Evolutionary conservation across 2,329 filamentous ascomycete genomes (phyloP).

Genomic region (Pochonia chlamydosporia): DNA sequence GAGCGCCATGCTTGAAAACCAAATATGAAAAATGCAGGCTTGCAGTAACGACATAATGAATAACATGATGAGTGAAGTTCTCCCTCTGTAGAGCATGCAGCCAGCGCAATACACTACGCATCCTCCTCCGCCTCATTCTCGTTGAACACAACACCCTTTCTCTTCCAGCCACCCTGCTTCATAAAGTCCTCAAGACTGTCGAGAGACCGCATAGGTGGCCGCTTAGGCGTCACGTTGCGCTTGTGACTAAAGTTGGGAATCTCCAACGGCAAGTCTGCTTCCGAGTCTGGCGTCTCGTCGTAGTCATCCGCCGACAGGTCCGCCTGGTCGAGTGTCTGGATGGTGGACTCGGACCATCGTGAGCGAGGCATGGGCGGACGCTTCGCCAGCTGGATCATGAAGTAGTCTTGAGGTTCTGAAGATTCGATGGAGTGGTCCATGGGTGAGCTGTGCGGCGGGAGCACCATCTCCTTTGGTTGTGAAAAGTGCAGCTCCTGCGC

Average conservation of each 20-base stretch:
- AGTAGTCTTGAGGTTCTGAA: constrained; percentile 27
- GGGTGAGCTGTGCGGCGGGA: constrained; percentile 23
- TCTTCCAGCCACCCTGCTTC: constrained; percentile 39
- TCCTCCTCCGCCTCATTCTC: constrained; percentile 19
- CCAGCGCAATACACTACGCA: background rate
- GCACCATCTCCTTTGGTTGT: constrained; percentile 19
- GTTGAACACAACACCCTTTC: constrained; percentile 35
- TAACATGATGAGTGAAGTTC: background rate
- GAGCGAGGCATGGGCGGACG: constrained; percentile 28
- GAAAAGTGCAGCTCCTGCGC: constrained; percentile 6
- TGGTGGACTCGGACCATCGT: constrained; percentile 38
- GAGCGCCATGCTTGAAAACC: background rate
- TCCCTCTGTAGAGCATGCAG: background rate
- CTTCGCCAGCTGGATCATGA: constrained; percentile 22
- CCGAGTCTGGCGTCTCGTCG: constrained; percentile 12
- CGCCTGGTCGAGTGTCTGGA: constrained; percentile 23
- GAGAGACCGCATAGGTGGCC: constrained; percentile 32
- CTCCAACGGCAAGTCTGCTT: constrained; percentile 12
- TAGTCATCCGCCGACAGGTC: constrained; percentile 14
- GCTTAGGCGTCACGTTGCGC: constrained; percentile 20
- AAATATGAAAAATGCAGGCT: background rate
- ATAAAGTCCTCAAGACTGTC: constrained; percentile 36
- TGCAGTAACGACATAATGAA: background rate
- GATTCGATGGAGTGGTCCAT: constrained; percentile 17
- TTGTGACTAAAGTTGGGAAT: constrained; percentile 31